Evolutionary conservation across 305 asterid genomes (phyloP).

Genomic region (Fraxinus floribunda): DNA sequence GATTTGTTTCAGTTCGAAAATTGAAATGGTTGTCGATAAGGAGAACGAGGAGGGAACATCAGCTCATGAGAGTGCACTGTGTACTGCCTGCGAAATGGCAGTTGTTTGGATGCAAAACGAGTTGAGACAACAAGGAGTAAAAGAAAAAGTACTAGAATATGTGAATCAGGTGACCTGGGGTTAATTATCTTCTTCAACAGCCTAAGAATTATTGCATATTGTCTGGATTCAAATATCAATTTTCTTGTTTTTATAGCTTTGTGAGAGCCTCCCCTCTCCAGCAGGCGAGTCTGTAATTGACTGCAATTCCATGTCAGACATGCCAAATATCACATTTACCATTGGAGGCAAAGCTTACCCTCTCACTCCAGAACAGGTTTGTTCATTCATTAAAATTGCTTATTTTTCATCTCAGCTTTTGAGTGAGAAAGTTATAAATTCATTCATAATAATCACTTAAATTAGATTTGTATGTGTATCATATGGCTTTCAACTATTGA

Average conservation of each 20-base stretch:
- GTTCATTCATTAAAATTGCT: background rate
- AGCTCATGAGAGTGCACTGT: slow-evolving; percentile 46
- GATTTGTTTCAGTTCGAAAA: slow-evolving; percentile 57
- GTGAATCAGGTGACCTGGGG: slow-evolving; percentile 59
- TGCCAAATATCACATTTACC: slow-evolving; percentile 73
- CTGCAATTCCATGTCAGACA: slow-evolving; percentile 49
- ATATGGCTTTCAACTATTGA: background rate
- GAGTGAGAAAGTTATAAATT: background rate
- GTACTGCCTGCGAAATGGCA: slow-evolving; percentile 86
- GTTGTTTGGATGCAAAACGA: slow-evolving; percentile 88
- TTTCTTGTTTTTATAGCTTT: slow-evolving; percentile 47
- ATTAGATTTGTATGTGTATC: background rate
- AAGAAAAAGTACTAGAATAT: slow-evolving; percentile 66
- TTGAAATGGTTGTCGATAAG: slow-evolving; percentile 65
- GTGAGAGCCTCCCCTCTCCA: slow-evolving; percentile 83
- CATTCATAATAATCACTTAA: background rate
- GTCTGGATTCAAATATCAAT: background rate
- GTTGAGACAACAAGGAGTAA: slow-evolving; percentile 50
- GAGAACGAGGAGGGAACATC: slow-evolving; percentile 37
- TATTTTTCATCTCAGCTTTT: background rate
- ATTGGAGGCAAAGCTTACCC: slow-evolving; percentile 54
- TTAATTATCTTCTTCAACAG: slow-evolving; percentile 8
- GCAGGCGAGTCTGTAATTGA: slow-evolving; percentile 75
- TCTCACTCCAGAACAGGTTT: slow-evolving; percentile 88
- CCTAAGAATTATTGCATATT: background rate